Evolutionary conservation across 768 basidiomycete genomes (phyloP).

Genomic region (Lactifluus hygrophoroides): DNA sequence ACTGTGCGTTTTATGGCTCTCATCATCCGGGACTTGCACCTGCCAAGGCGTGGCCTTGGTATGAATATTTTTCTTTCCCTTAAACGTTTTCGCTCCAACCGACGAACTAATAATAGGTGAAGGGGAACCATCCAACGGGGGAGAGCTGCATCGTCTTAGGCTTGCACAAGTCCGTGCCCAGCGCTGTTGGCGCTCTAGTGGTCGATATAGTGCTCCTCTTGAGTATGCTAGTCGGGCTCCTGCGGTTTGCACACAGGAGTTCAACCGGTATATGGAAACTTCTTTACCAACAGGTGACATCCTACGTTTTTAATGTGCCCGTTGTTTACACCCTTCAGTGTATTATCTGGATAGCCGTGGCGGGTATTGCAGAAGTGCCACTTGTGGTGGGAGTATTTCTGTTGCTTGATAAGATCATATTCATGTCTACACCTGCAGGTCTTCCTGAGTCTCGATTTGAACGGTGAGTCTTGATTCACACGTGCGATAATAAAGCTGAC

Average conservation of each 20-base stretch:
- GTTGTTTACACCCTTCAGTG: not conserved
- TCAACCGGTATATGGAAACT: not conserved
- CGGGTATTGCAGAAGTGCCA: not conserved
- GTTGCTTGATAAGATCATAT: too few species aligned
- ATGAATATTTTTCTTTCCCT: not conserved
- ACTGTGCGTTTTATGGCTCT: not conserved
- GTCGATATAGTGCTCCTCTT: not conserved
- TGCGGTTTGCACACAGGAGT: not conserved
- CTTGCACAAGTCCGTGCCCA: not conserved
- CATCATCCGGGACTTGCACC: not conserved
- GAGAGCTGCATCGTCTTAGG: not conserved
- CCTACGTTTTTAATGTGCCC: not conserved
- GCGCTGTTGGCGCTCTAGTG: not conserved
- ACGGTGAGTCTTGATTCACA: too few species aligned
- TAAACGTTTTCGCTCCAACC: not conserved
- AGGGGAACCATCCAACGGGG: not conserved
- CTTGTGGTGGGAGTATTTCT: not conserved
- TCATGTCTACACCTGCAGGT: too few species aligned
- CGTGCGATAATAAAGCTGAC: too few species aligned
- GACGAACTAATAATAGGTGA: not conserved
- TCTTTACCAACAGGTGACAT: slow-evolving; percentile 3
- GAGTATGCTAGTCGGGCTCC: not conserved
- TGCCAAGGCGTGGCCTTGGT: not conserved
- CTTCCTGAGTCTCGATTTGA: too few species aligned
- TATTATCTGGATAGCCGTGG: slow-evolving; percentile 1